phyloP scores from a whole-genome alignment of 192 early-diverging fungal species.

The Podila epicladia region DNA sequence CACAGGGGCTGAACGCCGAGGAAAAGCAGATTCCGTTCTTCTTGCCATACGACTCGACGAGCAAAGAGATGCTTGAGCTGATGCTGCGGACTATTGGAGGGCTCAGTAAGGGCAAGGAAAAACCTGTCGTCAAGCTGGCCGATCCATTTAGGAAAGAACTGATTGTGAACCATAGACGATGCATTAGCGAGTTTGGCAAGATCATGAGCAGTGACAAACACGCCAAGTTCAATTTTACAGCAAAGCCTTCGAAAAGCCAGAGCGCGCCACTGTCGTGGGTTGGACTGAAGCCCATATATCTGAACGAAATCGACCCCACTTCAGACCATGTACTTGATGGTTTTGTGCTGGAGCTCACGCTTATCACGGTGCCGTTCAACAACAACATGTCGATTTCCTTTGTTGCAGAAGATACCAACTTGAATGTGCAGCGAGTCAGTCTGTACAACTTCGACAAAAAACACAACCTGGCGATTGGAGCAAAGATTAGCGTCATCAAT shows the following conservation, averaged over 20 bases:
- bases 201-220: constrained; percentile 25
- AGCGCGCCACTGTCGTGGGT: constrained; percentile 39
- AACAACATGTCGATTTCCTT: constrained; percentile 45
- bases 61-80: constrained; percentile 33
- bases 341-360: constrained; percentile 38
- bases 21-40: constrained; percentile 42
- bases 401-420: constrained; percentile 40
- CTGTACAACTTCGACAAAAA: constrained; percentile 42
- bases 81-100: constrained; percentile 17
- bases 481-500: constrained; percentile 29
- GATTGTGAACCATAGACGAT: constrained; percentile 42
- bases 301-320: constrained; percentile 41
- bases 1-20: constrained; percentile 31
- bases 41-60: constrained; percentile 34
- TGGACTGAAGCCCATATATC: constrained; percentile 32
- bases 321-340: constrained; percentile 36
- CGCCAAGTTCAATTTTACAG: constrained; percentile 26
- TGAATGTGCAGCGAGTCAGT: constrained; percentile 36
- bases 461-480: constrained; percentile 26
- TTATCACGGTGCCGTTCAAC: constrained; percentile 36
- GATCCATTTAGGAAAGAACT: constrained; percentile 38
- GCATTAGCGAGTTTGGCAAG: constrained; percentile 18
- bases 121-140: constrained; percentile 28
- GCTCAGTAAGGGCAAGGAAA: constrained; percentile 25
- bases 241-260: constrained; percentile 38